Evolutionary conservation across 2,329 filamentous ascomycete species (phyloP), one percentile per base, ranked within the genome.

Genomic region (Trichoderma sp.): DNA sequence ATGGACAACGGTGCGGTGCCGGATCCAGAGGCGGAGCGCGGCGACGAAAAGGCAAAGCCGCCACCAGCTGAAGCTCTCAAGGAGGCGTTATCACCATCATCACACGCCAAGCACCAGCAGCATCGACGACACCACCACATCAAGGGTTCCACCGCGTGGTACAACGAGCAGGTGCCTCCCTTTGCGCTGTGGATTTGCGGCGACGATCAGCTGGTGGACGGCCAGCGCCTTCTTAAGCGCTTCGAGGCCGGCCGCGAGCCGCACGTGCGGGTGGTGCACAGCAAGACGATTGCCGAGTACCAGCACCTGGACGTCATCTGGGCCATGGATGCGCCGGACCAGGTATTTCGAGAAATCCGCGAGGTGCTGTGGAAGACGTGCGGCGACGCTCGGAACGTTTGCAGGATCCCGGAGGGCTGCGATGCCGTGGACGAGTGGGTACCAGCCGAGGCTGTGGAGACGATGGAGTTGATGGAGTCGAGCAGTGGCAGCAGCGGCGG

Each of bases 301-400:
- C 95, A 97, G 81, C 95, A 98, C 80, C 85, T 98, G 5, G 95
- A 97, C 80, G 93, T 97, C 1, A 89, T 98, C 47, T 97, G 95
- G 95, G 94, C 94, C 0, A 93, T 97, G 84, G 94, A 97, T 76
- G 89, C 89, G 0, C 88, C 94, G 19, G 90, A 95, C 59, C 88
- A 95, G 77, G 92, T 97, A 0, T 96, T 94, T 5, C 85, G 83
- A 68, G 94, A 97, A 80, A 83, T 97, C 0, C 86, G 89, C 35
- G 90, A 95, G 75, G 90, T 96, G 16, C 79, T 97, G 14, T 97
- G 94, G 94, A 89, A 89, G 79, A 97, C 93, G 1, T 83, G 89
- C 81, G 43, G 88, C 58, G 43, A 88, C 58, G 82, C 73, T 33
- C 79, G 88, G 64, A 82, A 83, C 13, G 67, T 80, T 27, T 95